Evolutionary conservation across 305 asterid genomes (phyloP).

Genomic region (Ruellia speciosa): DNA sequence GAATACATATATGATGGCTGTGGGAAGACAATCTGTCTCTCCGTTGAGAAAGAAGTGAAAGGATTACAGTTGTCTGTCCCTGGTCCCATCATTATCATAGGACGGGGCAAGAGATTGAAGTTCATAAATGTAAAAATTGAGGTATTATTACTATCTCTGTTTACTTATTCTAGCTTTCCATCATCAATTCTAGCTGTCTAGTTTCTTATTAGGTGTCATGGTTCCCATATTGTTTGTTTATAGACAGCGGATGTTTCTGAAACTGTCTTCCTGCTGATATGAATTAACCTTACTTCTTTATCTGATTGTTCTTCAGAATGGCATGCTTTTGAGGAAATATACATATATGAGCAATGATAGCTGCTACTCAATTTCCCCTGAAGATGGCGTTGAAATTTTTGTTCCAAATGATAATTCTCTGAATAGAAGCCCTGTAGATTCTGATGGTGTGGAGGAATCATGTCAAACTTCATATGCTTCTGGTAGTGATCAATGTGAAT

Average conservation of each 20-base stretch:
- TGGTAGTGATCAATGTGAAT: constrained; percentile 41
- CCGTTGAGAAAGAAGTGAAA: constrained; percentile 46
- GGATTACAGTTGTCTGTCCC: constrained; percentile 39
- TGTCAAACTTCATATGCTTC: constrained; percentile 41
- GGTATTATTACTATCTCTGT: constrained; percentile 38
- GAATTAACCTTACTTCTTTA: constrained; percentile 21
- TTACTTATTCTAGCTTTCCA: constrained; percentile 5
- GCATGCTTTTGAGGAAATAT: constrained; percentile 62
- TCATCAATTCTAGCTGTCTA: constrained; percentile 7
- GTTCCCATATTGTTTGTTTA: not conserved
- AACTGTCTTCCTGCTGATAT: constrained; percentile 13
- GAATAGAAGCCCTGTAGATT: constrained; percentile 28
- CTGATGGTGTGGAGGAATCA: constrained; percentile 37
- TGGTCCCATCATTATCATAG: constrained; percentile 72
- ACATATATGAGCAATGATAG: constrained; percentile 84
- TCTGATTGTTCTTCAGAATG: constrained; percentile 55
- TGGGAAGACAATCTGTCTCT: constrained; percentile 72
- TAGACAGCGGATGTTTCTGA: constrained; percentile 9
- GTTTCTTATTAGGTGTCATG: no score
- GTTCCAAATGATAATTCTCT: constrained; percentile 41
- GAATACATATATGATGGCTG: constrained; percentile 88
- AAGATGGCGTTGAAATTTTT: constrained; percentile 87
- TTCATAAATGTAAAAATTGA: constrained; percentile 82
- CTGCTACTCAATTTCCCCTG: constrained; percentile 62
- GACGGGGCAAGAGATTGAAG: constrained; percentile 85